Percentiles rank a stretch among this genome's conserved stretches.
These are phyloP conservation scores for Ophiocordyceps polyrhachis-furcata DNA, from an alignment of 2,329 filamentous ascomycete genomes.

Conservation along the genomic window DNA sequence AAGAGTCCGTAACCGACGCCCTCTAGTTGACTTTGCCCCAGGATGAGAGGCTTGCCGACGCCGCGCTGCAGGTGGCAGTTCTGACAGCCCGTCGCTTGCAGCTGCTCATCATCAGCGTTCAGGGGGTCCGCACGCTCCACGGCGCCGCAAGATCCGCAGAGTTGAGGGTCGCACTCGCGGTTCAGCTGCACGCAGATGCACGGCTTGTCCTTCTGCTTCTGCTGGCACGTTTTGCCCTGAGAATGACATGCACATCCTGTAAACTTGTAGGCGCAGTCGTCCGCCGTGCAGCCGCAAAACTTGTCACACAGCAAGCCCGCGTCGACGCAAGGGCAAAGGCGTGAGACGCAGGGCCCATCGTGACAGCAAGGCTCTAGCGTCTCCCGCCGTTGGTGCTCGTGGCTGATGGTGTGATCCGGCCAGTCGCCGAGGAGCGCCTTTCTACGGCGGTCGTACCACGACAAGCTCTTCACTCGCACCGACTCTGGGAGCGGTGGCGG, in stretches of 20 bases:
- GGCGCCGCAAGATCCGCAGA: slow-evolving; percentile 56
- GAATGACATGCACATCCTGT: slow-evolving; percentile 47
- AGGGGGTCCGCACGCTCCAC: slow-evolving; percentile 47
- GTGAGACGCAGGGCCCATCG: slow-evolving; percentile 42
- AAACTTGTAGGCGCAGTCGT: slow-evolving; percentile 42
- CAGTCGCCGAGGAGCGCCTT: slow-evolving; percentile 35
- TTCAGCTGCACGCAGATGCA: slow-evolving; percentile 58
- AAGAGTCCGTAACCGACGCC: slow-evolving; percentile 60
- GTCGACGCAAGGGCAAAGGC: slow-evolving; percentile 43
- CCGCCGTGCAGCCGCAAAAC: slow-evolving; percentile 44
- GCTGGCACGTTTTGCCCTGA: slow-evolving; percentile 37
- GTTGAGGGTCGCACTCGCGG: slow-evolving; percentile 62
- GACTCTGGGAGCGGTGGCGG: slow-evolving; percentile 9
- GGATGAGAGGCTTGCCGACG: slow-evolving; percentile 42
- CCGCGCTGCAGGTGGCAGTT: slow-evolving; percentile 57
- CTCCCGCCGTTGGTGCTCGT: slow-evolving; percentile 36
- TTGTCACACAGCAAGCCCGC: slow-evolving; percentile 51
- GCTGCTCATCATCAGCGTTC: slow-evolving; percentile 39
- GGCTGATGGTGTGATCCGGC: slow-evolving; percentile 34
- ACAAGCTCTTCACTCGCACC: slow-evolving; percentile 23
- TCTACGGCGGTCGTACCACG: slow-evolving; percentile 37
- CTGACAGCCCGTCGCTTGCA: slow-evolving; percentile 43
- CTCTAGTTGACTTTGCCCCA: slow-evolving; percentile 51
- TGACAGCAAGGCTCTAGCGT: slow-evolving; percentile 50
- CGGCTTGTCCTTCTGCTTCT: slow-evolving; percentile 34